Conservation (phyloP, 2,329 filamentous ascomycete species). For the Sporothrix variecibatus region DNA sequence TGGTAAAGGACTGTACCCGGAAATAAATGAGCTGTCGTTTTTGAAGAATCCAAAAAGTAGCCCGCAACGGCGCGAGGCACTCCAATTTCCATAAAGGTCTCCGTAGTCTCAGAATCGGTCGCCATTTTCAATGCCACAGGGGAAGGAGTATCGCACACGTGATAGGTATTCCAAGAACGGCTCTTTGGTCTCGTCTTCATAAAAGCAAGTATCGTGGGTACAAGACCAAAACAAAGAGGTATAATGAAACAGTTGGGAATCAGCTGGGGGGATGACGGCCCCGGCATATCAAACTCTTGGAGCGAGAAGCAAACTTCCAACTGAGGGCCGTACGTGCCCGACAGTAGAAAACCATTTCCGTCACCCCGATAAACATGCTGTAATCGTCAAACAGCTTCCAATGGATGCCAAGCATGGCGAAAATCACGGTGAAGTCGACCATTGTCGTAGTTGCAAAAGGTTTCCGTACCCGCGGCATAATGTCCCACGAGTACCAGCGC, state of each 20-base stretch:
- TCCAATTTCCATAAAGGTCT: no score
- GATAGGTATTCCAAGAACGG: not conserved
- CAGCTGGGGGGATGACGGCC: not conserved
- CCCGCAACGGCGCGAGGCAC: no score
- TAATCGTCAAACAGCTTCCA: not conserved
- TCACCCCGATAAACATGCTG: not conserved
- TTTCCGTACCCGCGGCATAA: not conserved
- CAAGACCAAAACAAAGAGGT: not conserved
- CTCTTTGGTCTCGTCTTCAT: not conserved
- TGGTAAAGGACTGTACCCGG: no score
- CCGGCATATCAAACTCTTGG: not conserved
- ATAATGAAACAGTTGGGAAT: not conserved
- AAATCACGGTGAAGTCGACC: not conserved
- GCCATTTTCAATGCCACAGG: not conserved
- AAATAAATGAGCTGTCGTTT: no score
- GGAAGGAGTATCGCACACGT: not conserved
- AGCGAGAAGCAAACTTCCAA: not conserved
- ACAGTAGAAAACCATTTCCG: not conserved
- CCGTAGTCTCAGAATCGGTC: no score
- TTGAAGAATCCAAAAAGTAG: no score
- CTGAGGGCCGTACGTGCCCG: not conserved
- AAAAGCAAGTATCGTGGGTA: not conserved
- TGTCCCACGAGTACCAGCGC: not conserved
- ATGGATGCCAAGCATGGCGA: not conserved
- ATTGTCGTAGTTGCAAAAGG: not conserved